Evolutionary conservation across 208 protist genomes (phyloP).

Genomic region (Crithidia fasciculata): DNA sequence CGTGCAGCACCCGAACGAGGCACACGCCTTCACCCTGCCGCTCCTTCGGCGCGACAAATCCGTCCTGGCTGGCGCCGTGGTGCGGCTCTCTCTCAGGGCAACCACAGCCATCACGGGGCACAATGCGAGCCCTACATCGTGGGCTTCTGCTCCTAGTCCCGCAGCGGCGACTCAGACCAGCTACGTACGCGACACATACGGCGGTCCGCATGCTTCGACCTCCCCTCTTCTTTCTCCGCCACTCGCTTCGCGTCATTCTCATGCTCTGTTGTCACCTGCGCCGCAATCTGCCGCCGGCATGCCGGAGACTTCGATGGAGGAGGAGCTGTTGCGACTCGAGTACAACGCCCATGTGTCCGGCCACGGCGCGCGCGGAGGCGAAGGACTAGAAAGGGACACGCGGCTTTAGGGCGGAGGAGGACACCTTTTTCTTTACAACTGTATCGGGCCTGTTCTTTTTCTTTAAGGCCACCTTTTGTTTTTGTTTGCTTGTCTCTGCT

Average conservation of each 20-base stretch:
- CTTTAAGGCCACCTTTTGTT: neutral
- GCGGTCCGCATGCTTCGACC: too few relatives aligned
- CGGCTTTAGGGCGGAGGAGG: neutral
- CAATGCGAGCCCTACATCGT: neutral
- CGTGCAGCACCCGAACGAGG: slow-evolving; percentile 48
- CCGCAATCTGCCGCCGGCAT: neutral
- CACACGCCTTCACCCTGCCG: slow-evolving; percentile 53
- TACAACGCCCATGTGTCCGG: slow-evolving; percentile 28
- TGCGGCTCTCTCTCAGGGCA: slow-evolving; percentile 64
- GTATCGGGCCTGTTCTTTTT: too few relatives aligned
- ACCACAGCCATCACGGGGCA: slow-evolving; percentile 18
- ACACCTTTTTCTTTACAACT: neutral
- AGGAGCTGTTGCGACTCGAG: slow-evolving; percentile 72
- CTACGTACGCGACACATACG: too few relatives aligned
- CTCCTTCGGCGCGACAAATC: slow-evolving; percentile 54
- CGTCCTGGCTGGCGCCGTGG: slow-evolving; percentile 44
- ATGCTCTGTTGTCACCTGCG: neutral
- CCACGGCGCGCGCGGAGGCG: neutral
- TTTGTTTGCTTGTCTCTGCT: neutral
- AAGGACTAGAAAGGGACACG: neutral
- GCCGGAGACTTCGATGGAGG: slow-evolving; percentile 44
- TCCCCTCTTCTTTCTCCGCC: neutral
- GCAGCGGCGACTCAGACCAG: too few relatives aligned
- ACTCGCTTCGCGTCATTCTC: neutral
- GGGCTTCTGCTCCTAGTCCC: neutral